A percentile compares a stretch with the other conserved stretches of the same genome.
Evolutionary conservation across 2,329 filamentous ascomycete species (phyloP).

Genomic region (Cytospora paraplurivora): DNA sequence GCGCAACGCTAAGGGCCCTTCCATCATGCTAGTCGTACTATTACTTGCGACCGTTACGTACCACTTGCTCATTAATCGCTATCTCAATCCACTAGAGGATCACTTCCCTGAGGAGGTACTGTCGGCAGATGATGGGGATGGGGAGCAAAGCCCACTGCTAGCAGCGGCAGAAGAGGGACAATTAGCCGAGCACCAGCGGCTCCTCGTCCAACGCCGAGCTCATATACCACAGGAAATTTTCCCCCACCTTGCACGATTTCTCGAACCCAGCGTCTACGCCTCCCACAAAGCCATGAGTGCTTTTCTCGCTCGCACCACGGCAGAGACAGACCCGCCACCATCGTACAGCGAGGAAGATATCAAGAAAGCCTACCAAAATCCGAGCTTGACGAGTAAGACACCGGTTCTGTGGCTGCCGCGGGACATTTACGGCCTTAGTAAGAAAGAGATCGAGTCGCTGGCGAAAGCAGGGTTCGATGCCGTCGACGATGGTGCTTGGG

Average conservation of each 20-base stretch:
- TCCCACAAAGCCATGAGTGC: slow-evolving; percentile 26
- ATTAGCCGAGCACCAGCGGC: slow-evolving; percentile 10
- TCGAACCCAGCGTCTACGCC: slow-evolving; percentile 27
- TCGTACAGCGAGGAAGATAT: slow-evolving; percentile 24
- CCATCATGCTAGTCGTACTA: slow-evolving; percentile 16
- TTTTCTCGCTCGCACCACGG: slow-evolving; percentile 23
- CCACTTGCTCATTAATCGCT: slow-evolving; percentile 23
- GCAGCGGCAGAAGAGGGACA: slow-evolving; percentile 23
- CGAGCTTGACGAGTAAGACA: slow-evolving; percentile 23
- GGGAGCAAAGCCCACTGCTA: slow-evolving; percentile 23
- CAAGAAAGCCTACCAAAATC: slow-evolving; percentile 23
- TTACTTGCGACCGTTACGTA: slow-evolving; percentile 23
- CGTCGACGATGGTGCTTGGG: slow-evolving; percentile 26
- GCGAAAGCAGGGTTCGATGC: slow-evolving; percentile 16
- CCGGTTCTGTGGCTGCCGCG: slow-evolving; percentile 26
- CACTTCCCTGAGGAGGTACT: slow-evolving; percentile 24
- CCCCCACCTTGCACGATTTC: slow-evolving; percentile 21
- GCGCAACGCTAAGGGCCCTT: slow-evolving; percentile 27
- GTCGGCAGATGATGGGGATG: slow-evolving; percentile 1
- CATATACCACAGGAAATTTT: slow-evolving; percentile 22
- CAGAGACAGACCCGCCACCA: slow-evolving; percentile 24
- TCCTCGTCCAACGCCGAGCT: slow-evolving; percentile 19
- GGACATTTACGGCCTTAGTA: slow-evolving; percentile 26
- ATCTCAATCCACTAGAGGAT: slow-evolving; percentile 27
- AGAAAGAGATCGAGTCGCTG: slow-evolving; percentile 20